Evolutionary conservation across 1,284 basidiomycete genomes (phyloP).

Genomic region (Trichosporon inkin): DNA sequence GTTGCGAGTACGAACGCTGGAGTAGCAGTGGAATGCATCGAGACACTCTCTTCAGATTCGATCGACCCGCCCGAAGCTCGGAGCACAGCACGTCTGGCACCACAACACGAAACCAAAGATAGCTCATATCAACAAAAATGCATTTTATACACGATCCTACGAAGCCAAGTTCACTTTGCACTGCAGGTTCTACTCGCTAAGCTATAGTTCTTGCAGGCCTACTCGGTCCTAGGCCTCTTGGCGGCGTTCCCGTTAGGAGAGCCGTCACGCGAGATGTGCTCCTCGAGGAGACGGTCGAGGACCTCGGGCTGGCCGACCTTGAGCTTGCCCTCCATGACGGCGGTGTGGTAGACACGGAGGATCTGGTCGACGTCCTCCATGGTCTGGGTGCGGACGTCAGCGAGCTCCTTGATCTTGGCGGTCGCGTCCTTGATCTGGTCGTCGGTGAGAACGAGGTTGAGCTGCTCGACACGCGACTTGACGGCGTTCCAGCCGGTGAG

Average conservation of each 20-base stretch:
- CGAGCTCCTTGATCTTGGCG: conserved; percentile 98
- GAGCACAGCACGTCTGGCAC: no score
- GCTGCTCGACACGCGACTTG: conserved; percentile 97
- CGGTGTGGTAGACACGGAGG: conserved; percentile 88
- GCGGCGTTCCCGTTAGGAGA: conserved; percentile 16
- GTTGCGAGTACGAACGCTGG: no score
- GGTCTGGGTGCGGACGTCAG: conserved; percentile 94
- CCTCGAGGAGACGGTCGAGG: conserved; percentile 69
- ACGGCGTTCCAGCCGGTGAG: conserved; percentile 98
- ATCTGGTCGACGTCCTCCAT: conserved; percentile 99
- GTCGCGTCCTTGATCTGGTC: conserved; percentile 89
- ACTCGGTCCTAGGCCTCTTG: conserved; percentile 21
- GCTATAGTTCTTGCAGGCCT: no score
- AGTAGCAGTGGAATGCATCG: not conserved
- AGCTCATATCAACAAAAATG: conserved; percentile 9
- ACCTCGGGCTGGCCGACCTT: conserved; percentile 82
- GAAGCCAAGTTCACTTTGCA: not conserved
- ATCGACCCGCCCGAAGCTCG: no score
- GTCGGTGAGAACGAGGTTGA: conserved; percentile 63
- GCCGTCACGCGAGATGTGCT: conserved; percentile 38
- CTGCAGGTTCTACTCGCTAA: not conserved
- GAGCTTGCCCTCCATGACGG: conserved; percentile 78
- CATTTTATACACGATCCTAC: conserved; percentile 9
- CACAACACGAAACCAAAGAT: not conserved
- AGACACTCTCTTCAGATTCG: no score